Evolutionary conservation across 805 yeast genomes (phyloP).

Genomic region (Barnettozyma botsteinii): DNA sequence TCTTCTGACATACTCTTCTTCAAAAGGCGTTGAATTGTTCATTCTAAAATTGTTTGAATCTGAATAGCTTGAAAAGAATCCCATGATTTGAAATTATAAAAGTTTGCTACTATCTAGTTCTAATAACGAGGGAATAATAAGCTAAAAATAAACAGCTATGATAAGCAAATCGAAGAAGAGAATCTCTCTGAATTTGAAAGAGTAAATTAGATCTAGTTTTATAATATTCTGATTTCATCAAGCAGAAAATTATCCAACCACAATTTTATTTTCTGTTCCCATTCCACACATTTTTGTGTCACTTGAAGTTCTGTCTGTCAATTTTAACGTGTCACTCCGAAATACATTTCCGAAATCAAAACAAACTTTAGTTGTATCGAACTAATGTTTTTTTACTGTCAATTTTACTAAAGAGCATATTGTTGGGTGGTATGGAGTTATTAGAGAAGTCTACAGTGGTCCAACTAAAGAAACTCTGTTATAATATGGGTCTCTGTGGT

Average conservation of each 20-base stretch:
- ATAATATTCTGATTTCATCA: no score
- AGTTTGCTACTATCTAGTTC: no score
- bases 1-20: constrained; percentile 7
- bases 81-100: constrained; percentile 7
- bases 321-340: no score
- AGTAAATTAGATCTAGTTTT: no score
- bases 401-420: no score
- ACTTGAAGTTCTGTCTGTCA: neutral
- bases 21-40: constrained; percentile 3
- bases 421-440: no score
- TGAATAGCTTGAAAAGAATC: constrained; percentile 5
- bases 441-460: constrained; percentile 10
- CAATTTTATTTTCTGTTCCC: neutral
- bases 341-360: neutral
- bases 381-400: no score
- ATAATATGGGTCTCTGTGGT: constrained; percentile 13
- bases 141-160: neutral
- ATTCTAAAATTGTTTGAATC: neutral
- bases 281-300: constrained; percentile 1
- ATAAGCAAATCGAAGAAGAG: neutral
- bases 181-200: no score
- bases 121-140: neutral
- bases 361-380: no score
- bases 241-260: no score
- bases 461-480: constrained; percentile 14